Evolutionary conservation across 176 grass and related monocot species (phyloP).

Genomic region (Oryza meyeriana): DNA sequence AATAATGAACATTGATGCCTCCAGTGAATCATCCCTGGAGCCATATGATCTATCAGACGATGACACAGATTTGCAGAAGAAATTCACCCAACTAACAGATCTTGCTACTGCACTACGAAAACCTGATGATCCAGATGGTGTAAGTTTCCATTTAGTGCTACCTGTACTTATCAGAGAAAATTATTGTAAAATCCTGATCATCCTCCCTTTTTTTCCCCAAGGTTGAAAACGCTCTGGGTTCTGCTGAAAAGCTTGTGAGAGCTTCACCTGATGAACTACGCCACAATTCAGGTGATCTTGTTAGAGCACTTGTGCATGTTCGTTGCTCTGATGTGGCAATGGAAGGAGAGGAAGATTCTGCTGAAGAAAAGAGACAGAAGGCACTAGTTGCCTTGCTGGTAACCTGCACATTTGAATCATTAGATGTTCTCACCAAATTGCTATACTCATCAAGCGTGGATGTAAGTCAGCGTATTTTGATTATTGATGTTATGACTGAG

Average conservation of each 20-base stretch:
- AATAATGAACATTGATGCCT: slow-evolving; percentile 52
- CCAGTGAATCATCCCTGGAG: slow-evolving; percentile 76
- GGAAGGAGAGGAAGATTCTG: slow-evolving; percentile 93
- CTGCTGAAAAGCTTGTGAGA: slow-evolving; percentile 81
- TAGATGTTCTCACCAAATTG: slow-evolving; percentile 79
- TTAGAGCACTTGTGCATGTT: slow-evolving; percentile 79
- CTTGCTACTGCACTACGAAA: slow-evolving; percentile 73
- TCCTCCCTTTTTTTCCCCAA: slow-evolving; percentile 38
- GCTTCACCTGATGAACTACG: slow-evolving; percentile 78
- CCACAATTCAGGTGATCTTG: slow-evolving; percentile 76
- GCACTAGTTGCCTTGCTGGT: slow-evolving; percentile 80
- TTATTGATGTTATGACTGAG: slow-evolving; percentile 95
- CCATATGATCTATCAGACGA: slow-evolving; percentile 96
- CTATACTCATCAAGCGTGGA: slow-evolving; percentile 88
- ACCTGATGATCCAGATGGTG: slow-evolving; percentile 88
- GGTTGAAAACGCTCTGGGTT: slow-evolving; percentile 86
- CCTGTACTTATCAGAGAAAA: slow-evolving; percentile 15
- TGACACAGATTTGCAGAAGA: slow-evolving; percentile 70
- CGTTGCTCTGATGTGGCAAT: slow-evolving; percentile 74
- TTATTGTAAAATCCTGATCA: neutral
- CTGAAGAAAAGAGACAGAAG: slow-evolving; percentile 89
- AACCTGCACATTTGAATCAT: slow-evolving; percentile 77
- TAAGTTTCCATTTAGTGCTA: slow-evolving; percentile 47
- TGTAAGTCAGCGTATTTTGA: slow-evolving; percentile 80
- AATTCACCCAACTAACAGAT: slow-evolving; percentile 72